A percentile compares a stretch with the other conserved stretches of the same genome.
Conservation (phyloP, 106 monocot species). For the Agapanthus africanus region DNA sequence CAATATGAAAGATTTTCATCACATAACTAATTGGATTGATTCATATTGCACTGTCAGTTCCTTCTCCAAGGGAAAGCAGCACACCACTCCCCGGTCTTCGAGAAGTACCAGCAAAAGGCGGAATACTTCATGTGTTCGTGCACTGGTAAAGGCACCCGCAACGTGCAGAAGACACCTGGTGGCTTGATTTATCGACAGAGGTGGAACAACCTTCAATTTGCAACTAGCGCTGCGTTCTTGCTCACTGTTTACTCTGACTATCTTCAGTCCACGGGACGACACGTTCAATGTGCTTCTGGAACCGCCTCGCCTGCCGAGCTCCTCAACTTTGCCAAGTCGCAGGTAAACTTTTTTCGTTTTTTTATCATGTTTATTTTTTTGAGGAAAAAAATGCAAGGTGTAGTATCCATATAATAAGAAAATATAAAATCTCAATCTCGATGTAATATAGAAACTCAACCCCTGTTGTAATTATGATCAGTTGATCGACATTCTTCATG, state of each 20-base stretch:
- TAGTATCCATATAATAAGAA: too few species aligned
- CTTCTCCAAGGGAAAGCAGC: slow-evolving; percentile 65
- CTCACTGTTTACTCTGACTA: slow-evolving; percentile 92
- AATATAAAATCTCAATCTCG: too few species aligned
- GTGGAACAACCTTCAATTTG: slow-evolving; percentile 98
- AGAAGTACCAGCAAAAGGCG: slow-evolving; percentile 68
- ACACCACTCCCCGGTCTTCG: slow-evolving; percentile 35
- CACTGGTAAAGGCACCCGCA: slow-evolving; percentile 54
- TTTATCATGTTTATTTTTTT: too few species aligned
- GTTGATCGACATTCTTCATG: too few species aligned
- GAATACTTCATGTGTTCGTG: slow-evolving; percentile 85
- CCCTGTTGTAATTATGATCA: too few species aligned
- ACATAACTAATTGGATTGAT: too few species aligned
- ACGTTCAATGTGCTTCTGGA: slow-evolving; percentile 47
- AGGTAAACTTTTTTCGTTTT: slow-evolving; percentile 24
- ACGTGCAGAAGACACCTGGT: slow-evolving; percentile 71
- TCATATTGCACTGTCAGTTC: slow-evolving; percentile 33
- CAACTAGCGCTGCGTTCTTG: slow-evolving; percentile 74
- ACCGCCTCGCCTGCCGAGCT: slow-evolving; percentile 45
- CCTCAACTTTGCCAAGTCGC: slow-evolving; percentile 65
- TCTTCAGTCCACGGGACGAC: slow-evolving; percentile 38
- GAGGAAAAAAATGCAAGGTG: too few species aligned
- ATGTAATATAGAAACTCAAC: too few species aligned
- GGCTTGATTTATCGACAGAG: slow-evolving; percentile 80
- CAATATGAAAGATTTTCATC: too few species aligned